These are phyloP conservation scores for Acaromyces ingoldii DNA, from an alignment of 1,284 basidiomycete genomes.

Conservation along the genomic window DNA sequence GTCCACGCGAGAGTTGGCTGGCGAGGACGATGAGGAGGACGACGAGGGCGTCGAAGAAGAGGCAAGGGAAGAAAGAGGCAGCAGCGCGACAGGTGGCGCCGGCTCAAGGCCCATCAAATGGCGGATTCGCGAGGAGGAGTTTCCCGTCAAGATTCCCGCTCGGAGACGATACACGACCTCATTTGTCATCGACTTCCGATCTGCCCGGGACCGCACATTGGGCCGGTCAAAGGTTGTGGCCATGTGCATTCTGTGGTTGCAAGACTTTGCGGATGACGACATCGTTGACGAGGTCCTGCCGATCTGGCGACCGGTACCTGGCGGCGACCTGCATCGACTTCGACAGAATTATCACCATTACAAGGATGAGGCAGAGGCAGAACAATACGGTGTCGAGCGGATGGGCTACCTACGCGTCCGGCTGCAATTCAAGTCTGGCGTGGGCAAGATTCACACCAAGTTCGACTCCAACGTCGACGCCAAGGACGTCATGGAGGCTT, in stretches of 20 bases:
- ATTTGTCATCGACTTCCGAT: constrained; percentile 28
- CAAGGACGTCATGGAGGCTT: constrained; percentile 25
- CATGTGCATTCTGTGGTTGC: constrained; percentile 29
- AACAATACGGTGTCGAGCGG: constrained; percentile 17
- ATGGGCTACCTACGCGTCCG: constrained; percentile 19
- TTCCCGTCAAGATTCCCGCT: constrained; percentile 24
- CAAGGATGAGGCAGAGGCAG: constrained; percentile 17
- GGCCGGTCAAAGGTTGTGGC: constrained; percentile 16
- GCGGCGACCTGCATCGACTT: constrained; percentile 24
- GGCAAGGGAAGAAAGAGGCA: not conserved
- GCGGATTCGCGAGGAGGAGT: constrained; percentile 13
- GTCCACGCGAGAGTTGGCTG: not conserved
- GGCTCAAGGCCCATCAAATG: constrained; percentile 21
- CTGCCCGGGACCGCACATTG: constrained; percentile 14
- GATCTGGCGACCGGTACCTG: constrained; percentile 18
- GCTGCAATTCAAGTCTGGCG: constrained; percentile 33
- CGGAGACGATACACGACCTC: constrained; percentile 24
- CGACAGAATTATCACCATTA: constrained; percentile 31
- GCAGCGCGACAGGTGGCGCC: not conserved
- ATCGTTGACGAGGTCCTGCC: constrained; percentile 16
- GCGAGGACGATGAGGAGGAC: not conserved
- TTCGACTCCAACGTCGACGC: constrained; percentile 21
- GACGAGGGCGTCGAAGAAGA: constrained; percentile 4
- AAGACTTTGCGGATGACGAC: constrained; percentile 33
- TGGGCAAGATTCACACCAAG: constrained; percentile 26